Conservation (phyloP, 208 protist genomes). For the Trypanosomatidae sp. region DNA sequence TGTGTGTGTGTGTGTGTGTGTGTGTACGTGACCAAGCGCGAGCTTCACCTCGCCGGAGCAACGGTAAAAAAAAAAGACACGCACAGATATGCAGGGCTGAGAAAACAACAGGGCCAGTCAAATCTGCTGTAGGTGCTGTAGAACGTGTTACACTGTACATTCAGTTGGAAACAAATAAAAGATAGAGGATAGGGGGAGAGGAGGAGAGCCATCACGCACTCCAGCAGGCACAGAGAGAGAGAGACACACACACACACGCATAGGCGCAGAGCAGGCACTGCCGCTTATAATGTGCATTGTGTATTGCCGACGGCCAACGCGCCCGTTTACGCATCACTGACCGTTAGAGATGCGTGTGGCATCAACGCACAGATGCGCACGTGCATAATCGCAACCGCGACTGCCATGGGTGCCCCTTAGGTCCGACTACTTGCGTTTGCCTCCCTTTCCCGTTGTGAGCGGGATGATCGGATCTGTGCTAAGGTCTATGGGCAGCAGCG, state of each 20-base stretch:
- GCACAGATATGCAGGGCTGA: background rate
- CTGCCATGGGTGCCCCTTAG: background rate
- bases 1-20: background rate
- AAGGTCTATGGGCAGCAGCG: conserved; percentile 58
- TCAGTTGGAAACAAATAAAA: background rate
- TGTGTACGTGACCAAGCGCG: background rate
- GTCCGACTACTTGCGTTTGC: conserved; percentile 21
- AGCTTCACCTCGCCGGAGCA: background rate
- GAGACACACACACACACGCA: background rate
- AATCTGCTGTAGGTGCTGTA: background rate
- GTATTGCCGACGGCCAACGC: background rate
- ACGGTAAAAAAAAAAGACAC: background rate
- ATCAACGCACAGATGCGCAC: background rate
- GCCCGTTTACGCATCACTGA: background rate
- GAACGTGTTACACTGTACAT: background rate
- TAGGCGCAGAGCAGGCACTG: background rate
- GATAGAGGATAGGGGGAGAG: background rate
- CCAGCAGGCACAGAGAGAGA: background rate
- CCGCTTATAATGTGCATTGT: background rate
- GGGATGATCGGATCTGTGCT: conserved; percentile 39
- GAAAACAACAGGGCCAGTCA: background rate
- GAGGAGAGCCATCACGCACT: background rate
- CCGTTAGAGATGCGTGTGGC: background rate
- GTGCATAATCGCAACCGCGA: background rate
- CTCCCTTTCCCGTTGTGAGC: conserved; percentile 29